Evolutionary conservation across 352 stramenopile genomes (phyloP), one percentile per base, ranked within the genome.

Genomic region (Thalassiosira sp.): DNA sequence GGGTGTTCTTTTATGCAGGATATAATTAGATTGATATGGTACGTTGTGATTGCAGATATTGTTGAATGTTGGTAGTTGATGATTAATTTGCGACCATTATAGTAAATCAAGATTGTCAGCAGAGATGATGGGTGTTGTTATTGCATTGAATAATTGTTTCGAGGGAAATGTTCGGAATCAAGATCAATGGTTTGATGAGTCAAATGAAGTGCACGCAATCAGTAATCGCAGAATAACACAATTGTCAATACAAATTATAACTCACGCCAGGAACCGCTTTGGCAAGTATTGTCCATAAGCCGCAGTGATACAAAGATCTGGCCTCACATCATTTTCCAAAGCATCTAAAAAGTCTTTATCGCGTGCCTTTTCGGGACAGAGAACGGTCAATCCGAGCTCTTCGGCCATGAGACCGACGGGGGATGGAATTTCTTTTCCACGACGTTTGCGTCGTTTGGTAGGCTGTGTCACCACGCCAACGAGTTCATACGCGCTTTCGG

Each of bases 291-390:
- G 90, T 5, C 93, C 93, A 75, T 95, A 96, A 1, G 93, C 93
- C 11, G 93, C 93, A 1, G 93, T 96, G 51, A 96, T 91, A 71
- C 90, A 96, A 22, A 96, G 73, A 81, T 96, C 93, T 20, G 90
- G 89, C 45, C 83, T 69, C 3, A 95, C 59, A 22, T 78, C 48
- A 11, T 83, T 43, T 67, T 88, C 66, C 27, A 93, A 58, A 18
- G 87, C 67, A 35, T 89, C 72, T 22, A 96, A 64, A 82, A 96
- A 96, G 20, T 89, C 80, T 0, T 70, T 46, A 74, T 95, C 87
- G 35, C 89, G 90, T 42, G 89, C 84, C 48, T 89, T 94, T 56
- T 93, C 88, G 7, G 93, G 93, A 56, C 69, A 91, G 8, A 95
- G 66, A 16, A 94, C 72, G 7, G 78, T 71, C 35, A 96, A 53